Evolutionary conservation across 495 filamentous ascomycete species (phyloP).

Genomic region (Daldinia caldariorum): DNA sequence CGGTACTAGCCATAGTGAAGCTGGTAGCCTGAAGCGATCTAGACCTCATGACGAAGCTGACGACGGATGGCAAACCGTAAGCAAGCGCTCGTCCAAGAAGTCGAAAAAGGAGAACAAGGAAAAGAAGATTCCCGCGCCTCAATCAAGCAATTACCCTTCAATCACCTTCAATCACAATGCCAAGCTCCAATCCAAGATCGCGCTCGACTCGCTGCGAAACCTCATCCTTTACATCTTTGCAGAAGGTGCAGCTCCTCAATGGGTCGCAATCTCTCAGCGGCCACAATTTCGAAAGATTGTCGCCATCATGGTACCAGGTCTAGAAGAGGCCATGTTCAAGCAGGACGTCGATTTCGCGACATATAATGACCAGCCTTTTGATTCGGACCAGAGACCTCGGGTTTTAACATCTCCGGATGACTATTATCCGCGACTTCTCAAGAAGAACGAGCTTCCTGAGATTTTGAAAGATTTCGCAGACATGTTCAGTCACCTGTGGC

Average conservation of each 20-base stretch:
- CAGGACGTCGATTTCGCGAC: conserved; percentile 64
- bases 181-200: conserved; percentile 76
- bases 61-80: conserved; percentile 62
- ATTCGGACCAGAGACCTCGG: conserved; percentile 45
- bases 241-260: conserved; percentile 84
- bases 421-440: conserved; percentile 77
- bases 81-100: conserved; percentile 47
- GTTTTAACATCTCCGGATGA: conserved; percentile 63
- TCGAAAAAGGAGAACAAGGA: conserved; percentile 65
- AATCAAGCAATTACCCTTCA: conserved; percentile 73
- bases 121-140: conserved; percentile 65
- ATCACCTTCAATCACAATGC: conserved; percentile 73
- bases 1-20: conserved; percentile 26
- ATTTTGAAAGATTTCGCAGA: conserved; percentile 76
- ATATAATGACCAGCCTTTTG: conserved; percentile 49
- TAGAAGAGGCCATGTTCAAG: conserved; percentile 91
- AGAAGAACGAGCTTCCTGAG: conserved; percentile 66
- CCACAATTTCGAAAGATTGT: conserved; percentile 82
- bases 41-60: conserved; percentile 54
- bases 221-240: conserved; percentile 90
- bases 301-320: conserved; percentile 90
- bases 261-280: conserved; percentile 82
- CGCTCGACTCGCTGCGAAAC: conserved; percentile 79
- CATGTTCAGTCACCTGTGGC: conserved; percentile 90
- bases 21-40: conserved; percentile 51